Conservation (phyloP, 1,139 yeast species). For the Candida sanyaensis region DNA sequence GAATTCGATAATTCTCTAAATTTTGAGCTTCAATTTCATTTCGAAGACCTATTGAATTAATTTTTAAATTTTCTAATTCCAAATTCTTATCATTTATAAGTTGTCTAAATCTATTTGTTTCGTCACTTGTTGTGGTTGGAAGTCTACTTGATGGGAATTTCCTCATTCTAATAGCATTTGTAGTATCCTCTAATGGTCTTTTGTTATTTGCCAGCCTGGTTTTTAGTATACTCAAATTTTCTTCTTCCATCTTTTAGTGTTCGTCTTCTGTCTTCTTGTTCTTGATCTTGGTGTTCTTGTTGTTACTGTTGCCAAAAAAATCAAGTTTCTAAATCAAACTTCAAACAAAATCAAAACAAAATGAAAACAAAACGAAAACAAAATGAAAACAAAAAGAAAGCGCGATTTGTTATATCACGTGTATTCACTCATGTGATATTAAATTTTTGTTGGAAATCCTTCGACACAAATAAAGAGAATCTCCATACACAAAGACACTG, state of each 20-base stretch:
- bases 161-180: constrained; percentile 9
- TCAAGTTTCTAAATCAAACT: neutral
- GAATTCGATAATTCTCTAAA: constrained; percentile 40
- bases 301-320: neutral
- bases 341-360: constrained; percentile 2
- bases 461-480: too few species aligned
- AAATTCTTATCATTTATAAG: constrained; percentile 12
- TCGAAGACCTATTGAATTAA: constrained; percentile 30
- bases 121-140: neutral
- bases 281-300: neutral
- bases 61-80: constrained; percentile 18
- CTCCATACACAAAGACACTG: too few species aligned
- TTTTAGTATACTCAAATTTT: neutral
- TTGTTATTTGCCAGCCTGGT: neutral
- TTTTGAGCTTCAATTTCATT: constrained; percentile 40
- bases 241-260: neutral
- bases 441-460: too few species aligned
- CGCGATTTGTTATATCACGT: neutral
- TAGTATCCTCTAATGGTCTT: neutral
- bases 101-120: constrained; percentile 8
- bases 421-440: neutral
- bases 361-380: neutral
- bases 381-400: neutral
- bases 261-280: neutral
- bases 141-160: neutral